These are phyloP conservation scores for Parasitella parasitica DNA, from an alignment of 371 early-diverging fungal genomes.

Conservation along the genomic window DNA sequence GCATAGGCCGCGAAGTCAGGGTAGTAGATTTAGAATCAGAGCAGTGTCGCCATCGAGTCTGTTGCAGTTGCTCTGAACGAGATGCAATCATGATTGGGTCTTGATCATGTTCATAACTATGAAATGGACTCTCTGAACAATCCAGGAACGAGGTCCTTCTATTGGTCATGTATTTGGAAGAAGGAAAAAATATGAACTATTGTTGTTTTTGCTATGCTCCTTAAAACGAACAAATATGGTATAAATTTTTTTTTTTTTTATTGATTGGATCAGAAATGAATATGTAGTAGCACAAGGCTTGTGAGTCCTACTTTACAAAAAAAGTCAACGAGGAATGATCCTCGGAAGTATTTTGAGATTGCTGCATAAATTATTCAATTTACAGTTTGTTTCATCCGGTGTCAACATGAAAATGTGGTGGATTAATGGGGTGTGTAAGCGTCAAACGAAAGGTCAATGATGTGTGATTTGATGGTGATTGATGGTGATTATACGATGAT, in stretches of 20 bases:
- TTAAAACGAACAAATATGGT: neutral
- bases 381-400: neutral
- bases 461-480: neutral
- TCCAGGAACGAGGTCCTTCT: neutral
- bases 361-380: neutral
- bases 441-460: neutral
- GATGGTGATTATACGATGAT: neutral
- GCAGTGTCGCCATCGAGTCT: conserved; percentile 1
- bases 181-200: neutral
- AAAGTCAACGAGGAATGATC: neutral
- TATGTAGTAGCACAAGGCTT: neutral
- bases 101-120: conserved; percentile 25
- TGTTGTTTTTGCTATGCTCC: neutral
- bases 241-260: neutral
- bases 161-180: conserved; percentile 1
- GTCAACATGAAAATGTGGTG: neutral
- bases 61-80: neutral
- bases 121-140: conserved; percentile 18
- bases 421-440: neutral
- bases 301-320: neutral
- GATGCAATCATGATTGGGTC: conserved; percentile 40
- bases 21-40: neutral
- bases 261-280: neutral
- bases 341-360: neutral
- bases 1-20: neutral